Conservation (phyloP, 2,329 filamentous ascomycete species). For the Penicillium paneum region DNA sequence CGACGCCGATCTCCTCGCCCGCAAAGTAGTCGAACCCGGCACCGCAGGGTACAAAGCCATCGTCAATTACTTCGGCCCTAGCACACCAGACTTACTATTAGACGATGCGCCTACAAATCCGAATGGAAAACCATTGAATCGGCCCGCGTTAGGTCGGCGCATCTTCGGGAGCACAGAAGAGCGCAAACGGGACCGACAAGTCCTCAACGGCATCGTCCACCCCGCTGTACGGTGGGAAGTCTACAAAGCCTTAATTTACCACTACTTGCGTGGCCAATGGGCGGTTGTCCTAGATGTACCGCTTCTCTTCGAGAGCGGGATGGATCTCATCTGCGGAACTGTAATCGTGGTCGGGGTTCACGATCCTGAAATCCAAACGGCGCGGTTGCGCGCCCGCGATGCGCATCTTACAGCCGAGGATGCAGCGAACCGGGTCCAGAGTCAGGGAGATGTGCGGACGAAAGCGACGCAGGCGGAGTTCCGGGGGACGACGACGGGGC, state of each 20-base stretch:
- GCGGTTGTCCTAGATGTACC: slow-evolving; percentile 91
- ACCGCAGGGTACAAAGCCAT: slow-evolving; percentile 80
- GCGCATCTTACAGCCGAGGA: slow-evolving; percentile 77
- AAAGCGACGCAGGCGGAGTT: slow-evolving; percentile 75
- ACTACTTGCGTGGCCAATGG: slow-evolving; percentile 75
- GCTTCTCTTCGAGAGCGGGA: slow-evolving; percentile 80
- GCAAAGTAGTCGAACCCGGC: slow-evolving; percentile 90
- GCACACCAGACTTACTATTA: slow-evolving; percentile 80
- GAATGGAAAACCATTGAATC: slow-evolving; percentile 66
- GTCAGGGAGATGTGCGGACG: slow-evolving; percentile 79
- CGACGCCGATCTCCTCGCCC: slow-evolving; percentile 89
- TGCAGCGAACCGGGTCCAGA: slow-evolving; percentile 78
- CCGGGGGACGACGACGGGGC: slow-evolving; percentile 52
- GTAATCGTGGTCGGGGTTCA: slow-evolving; percentile 83
- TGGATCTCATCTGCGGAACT: slow-evolving; percentile 80
- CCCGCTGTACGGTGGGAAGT: slow-evolving; percentile 83
- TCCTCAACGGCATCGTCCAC: slow-evolving; percentile 87
- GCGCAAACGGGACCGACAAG: slow-evolving; percentile 65
- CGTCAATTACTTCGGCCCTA: slow-evolving; percentile 73
- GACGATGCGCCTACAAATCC: slow-evolving; percentile 41
- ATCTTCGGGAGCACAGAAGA: slow-evolving; percentile 81
- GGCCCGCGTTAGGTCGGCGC: slow-evolving; percentile 75
- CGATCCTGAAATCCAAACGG: slow-evolving; percentile 79
- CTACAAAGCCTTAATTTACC: slow-evolving; percentile 67
- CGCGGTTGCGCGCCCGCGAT: slow-evolving; percentile 71